Evolutionary conservation across 768 basidiomycete species (phyloP).

Genomic region (Russula sp.): DNA sequence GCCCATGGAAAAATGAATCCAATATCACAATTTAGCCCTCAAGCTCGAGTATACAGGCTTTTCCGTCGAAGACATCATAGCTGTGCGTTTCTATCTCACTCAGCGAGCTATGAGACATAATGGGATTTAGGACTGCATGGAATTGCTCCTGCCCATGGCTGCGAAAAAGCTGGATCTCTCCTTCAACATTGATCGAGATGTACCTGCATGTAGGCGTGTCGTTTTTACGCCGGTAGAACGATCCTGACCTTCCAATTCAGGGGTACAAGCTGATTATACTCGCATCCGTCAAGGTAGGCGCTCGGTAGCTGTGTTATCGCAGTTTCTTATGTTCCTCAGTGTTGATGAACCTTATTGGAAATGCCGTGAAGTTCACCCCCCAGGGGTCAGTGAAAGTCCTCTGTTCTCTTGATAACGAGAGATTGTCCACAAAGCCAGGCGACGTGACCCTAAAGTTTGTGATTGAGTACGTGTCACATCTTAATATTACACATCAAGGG

Average conservation of each 20-base stretch:
- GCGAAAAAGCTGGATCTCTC: constrained; percentile 71
- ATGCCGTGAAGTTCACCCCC: constrained; percentile 72
- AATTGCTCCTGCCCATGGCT: constrained; percentile 70
- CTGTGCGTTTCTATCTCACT: constrained; percentile 42
- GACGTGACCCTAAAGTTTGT: constrained; percentile 60
- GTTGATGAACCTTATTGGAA: constrained; percentile 74
- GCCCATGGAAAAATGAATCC: constrained; percentile 15
- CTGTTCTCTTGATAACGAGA: constrained; percentile 50
- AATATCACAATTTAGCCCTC: constrained; percentile 45
- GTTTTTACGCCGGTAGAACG: not conserved
- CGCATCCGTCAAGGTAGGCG: constrained; percentile 65
- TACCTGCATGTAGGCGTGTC: constrained; percentile 54
- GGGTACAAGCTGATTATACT: constrained; percentile 72
- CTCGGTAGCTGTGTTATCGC: not conserved
- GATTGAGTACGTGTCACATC: constrained; percentile 47
- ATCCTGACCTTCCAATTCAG: constrained; percentile 34
- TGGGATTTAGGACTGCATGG: constrained; percentile 65
- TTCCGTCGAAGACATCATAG: constrained; percentile 66
- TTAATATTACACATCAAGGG: not conserved
- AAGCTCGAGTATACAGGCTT: constrained; percentile 69
- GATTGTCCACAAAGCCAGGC: constrained; percentile 36
- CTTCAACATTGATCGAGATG: constrained; percentile 64
- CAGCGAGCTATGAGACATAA: not conserved
- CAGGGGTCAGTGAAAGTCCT: constrained; percentile 60
- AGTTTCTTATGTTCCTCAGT: constrained; percentile 40